phyloP scores from a whole-genome alignment of 1,284 basidiomycete species.

The Austroboletus novae-zelandiae region DNA sequence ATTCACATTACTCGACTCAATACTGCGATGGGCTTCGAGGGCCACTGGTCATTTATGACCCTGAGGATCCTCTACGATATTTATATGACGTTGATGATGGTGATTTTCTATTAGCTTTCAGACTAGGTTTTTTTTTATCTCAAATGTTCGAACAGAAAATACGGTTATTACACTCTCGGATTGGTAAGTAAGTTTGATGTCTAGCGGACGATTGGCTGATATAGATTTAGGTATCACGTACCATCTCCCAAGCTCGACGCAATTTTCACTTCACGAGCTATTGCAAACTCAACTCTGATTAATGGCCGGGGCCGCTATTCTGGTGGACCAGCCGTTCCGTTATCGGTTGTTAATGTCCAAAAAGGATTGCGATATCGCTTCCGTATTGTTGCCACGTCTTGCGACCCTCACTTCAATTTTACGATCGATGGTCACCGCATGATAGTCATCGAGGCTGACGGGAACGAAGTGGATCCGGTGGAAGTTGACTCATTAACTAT shows the following conservation, averaged over 20 bases:
- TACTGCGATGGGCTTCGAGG: slow-evolving; percentile 51
- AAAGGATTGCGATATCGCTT: slow-evolving; percentile 31
- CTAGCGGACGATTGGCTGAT: neutral
- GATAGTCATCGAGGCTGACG: slow-evolving; percentile 52
- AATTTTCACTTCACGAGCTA: slow-evolving; percentile 20
- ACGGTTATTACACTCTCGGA: slow-evolving; percentile 33
- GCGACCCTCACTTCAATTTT: slow-evolving; percentile 37
- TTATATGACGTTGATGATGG: slow-evolving; percentile 42
- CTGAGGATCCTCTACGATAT: slow-evolving; percentile 31
- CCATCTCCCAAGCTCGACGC: slow-evolving; percentile 12
- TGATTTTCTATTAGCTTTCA: slow-evolving; percentile 5
- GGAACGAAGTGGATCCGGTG: slow-evolving; percentile 39
- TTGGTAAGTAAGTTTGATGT: slow-evolving; percentile 19
- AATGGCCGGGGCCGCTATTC: slow-evolving; percentile 24
- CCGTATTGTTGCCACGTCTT: slow-evolving; percentile 36
- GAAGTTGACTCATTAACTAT: slow-evolving; percentile 40
- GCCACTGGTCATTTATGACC: slow-evolving; percentile 39
- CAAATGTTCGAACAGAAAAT: slow-evolving; percentile 14
- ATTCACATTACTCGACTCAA: slow-evolving; percentile 5
- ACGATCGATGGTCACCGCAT: slow-evolving; percentile 42
- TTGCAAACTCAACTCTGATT: too few relatives aligned
- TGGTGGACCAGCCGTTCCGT: slow-evolving; percentile 30
- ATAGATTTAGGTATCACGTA: slow-evolving; percentile 23
- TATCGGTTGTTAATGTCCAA: slow-evolving; percentile 35
- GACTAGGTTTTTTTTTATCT: neutral